These are phyloP conservation scores for Rhynchosporium graminicola DNA, from an alignment of 2,329 filamentous ascomycete genomes.

Conservation along the genomic window DNA sequence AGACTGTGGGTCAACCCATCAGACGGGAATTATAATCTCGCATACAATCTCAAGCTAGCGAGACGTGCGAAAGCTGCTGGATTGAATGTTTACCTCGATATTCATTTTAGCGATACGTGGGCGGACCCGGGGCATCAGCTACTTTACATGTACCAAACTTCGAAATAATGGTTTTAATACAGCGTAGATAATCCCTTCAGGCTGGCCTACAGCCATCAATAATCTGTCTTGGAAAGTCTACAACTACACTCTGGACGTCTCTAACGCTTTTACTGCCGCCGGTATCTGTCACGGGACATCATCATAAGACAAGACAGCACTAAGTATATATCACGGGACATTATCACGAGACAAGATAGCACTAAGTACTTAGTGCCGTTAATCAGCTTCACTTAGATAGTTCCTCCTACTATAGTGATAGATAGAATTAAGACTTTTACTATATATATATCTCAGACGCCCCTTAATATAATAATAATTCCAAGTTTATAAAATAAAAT, in stretches of 20 bases:
- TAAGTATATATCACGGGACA: too few relatives aligned
- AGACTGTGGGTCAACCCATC: constrained; percentile 70
- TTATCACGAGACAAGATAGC: too few relatives aligned
- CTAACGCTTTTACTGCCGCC: constrained; percentile 59
- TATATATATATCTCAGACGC: too few relatives aligned
- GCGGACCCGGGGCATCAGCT: constrained; percentile 66
- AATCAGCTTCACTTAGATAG: too few relatives aligned
- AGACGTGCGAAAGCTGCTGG: constrained; percentile 64
- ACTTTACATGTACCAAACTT: neutral
- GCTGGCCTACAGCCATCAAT: constrained; percentile 62
- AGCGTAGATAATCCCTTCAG: constrained; percentile 53
- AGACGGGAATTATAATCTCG: constrained; percentile 65
- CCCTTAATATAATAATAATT: too few relatives aligned
- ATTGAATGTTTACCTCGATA: constrained; percentile 57
- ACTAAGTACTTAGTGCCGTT: too few relatives aligned
- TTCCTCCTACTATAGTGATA: too few relatives aligned
- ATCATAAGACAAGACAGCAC: too few relatives aligned
- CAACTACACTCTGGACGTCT: constrained; percentile 66
- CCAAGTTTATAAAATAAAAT: too few relatives aligned
- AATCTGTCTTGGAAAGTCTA: constrained; percentile 63
- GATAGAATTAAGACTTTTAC: too few relatives aligned
- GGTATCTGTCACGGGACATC: too few relatives aligned
- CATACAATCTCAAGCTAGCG: constrained; percentile 70
- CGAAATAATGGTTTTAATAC: neutral
- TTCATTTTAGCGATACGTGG: constrained; percentile 72